Evolutionary conservation across 2,329 filamentous ascomycete species (phyloP).

Genomic region (Penicillium sp.): DNA sequence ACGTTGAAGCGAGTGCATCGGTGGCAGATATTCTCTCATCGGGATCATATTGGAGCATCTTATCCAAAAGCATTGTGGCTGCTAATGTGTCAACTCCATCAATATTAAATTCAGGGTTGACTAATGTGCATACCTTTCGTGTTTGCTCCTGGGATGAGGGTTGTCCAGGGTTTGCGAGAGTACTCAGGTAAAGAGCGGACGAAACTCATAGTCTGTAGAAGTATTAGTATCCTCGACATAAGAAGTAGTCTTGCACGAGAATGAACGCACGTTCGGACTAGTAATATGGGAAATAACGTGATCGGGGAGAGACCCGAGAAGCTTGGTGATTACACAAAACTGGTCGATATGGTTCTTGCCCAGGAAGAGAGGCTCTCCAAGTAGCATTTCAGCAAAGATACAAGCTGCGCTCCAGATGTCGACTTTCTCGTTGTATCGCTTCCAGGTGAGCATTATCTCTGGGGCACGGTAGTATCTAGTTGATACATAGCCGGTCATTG

Average conservation of each 20-base stretch:
- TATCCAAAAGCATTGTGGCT: constrained; percentile 91
- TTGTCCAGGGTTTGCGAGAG: constrained; percentile 76
- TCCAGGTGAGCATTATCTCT: constrained; percentile 99
- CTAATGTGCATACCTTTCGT: constrained; percentile 64
- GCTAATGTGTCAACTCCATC: constrained; percentile 11
- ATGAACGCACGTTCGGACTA: constrained; percentile 80
- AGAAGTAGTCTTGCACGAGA: not conserved
- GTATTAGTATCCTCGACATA: not conserved
- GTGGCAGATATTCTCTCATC: constrained; percentile 86
- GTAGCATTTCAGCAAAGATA: constrained; percentile 98
- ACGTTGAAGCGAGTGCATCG: constrained; percentile 82
- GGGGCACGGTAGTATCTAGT: constrained; percentile 98
- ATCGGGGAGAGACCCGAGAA: constrained; percentile 90
- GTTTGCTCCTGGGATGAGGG: constrained; percentile 95
- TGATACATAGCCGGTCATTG: constrained; percentile 99
- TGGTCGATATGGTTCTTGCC: constrained; percentile 99
- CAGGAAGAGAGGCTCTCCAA: constrained; percentile 94
- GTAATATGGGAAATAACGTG: constrained; percentile 98
- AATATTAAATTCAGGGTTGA: not conserved
- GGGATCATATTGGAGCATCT: constrained; percentile 96
- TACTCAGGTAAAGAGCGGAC: constrained; percentile 95
- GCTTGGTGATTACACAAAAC: constrained; percentile 99
- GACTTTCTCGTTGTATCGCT: constrained; percentile 98
- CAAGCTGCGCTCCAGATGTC: constrained; percentile 99
- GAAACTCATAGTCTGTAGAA: constrained; percentile 78